Evolutionary conservation across 2,329 filamentous ascomycete species (phyloP), one percentile per base, ranked within the genome.

Genomic region (Colletotrichum neosansevieriae): DNA sequence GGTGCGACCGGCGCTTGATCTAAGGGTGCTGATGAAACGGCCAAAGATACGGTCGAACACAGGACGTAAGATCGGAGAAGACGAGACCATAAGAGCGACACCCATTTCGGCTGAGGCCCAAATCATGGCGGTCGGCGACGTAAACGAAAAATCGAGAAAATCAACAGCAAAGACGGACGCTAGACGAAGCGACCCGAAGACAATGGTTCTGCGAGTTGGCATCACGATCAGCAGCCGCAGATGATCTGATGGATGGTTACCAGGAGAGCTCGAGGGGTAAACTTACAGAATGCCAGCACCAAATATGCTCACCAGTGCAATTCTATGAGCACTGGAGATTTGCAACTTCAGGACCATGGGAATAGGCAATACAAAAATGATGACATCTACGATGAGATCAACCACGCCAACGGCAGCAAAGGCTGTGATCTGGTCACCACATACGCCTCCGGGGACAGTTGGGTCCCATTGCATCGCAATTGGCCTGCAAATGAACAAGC

Each of bases 321-420:
- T 24, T 68, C 76, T 76, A 49, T 78, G 78, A 38, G 73, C 73
- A 5, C 71, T 51, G 6, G 73, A 72, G 38, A 79, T 58, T 32
- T 86, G 85, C 84, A 92, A 88, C 51, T 83, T 82, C 5, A 87
- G 87, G 57, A 92, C 76, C 44, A 91, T 86, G 2, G 88, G 88
- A 79, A 91, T 88, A 0, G 89, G 89, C 9, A 91, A 81, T 58
- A 91, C 85, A 15, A 92, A 81, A 40, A 92, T 87, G 50, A 88
- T 85, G 44, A 91, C 77, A 71, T 92, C 90, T 15, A 89, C 91
- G 65, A 90, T 87, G 71, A 92, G 71, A 63, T 77, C 77, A 47
- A 79, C 49, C n/a, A 72, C 71, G 7, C 77, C 77, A 6, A 75
- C 77, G 49, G 73, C 57, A 12, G 74, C 70, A 63, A 74, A 79